phyloP scores from a whole-genome alignment of 495 filamentous ascomycete genomes.

The Xylaria castorea region DNA sequence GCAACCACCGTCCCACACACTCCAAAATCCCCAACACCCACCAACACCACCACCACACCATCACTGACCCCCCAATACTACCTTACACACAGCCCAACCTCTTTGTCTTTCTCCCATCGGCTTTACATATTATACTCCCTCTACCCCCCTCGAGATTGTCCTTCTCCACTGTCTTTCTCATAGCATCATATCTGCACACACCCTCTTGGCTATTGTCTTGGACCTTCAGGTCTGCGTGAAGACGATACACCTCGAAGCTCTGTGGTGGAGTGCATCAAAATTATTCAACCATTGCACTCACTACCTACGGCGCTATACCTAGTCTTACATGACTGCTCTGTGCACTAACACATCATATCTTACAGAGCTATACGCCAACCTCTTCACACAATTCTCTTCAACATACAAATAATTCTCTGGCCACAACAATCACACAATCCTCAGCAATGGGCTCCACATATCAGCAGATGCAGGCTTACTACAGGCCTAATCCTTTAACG shows the following conservation, averaged over 20 bases:
- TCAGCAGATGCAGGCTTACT: constrained; percentile 63
- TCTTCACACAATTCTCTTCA: constrained; percentile 37
- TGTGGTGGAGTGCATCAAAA: constrained; percentile 3
- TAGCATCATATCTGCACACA: constrained; percentile 34
- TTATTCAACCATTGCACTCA: constrained; percentile 21
- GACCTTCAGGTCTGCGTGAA: constrained; percentile 28
- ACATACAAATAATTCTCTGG: constrained; percentile 29
- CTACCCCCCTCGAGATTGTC: constrained; percentile 40
- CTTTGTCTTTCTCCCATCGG: constrained; percentile 13
- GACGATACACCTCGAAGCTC: constrained; percentile 7
- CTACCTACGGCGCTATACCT: constrained; percentile 28
- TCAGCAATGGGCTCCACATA: constrained; percentile 59
- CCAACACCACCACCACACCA: constrained; percentile 22
- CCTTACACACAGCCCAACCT: constrained; percentile 22
- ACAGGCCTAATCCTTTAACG: constrained; percentile 65
- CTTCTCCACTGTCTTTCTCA: constrained; percentile 38
- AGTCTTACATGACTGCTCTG: constrained; percentile 24
- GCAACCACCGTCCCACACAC: constrained; percentile 29
- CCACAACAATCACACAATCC: constrained; percentile 41
- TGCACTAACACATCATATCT: constrained; percentile 47
- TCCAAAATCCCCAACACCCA: constrained; percentile 48
- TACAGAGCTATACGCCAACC: constrained; percentile 37
- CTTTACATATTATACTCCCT: constrained; percentile 29
- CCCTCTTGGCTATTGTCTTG: constrained; percentile 18
- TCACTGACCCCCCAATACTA: constrained; percentile 24